These are phyloP conservation scores for Leishmania lainsoni DNA, from an alignment of 208 protist species.

Conservation along the genomic window DNA sequence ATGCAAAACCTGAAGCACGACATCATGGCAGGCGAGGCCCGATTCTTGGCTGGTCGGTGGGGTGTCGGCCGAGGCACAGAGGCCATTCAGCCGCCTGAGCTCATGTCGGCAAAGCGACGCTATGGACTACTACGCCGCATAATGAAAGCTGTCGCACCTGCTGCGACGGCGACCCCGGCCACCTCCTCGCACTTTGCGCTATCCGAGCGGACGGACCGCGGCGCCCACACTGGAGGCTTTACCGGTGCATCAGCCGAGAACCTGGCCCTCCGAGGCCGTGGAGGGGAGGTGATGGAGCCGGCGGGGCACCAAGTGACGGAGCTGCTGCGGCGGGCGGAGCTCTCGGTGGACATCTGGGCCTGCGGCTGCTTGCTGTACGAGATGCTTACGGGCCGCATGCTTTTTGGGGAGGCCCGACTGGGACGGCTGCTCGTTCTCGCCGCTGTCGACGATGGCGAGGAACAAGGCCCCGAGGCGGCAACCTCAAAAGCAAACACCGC, in stretches of 20 bases:
- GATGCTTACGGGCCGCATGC: constrained; percentile 77
- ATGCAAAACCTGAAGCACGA: constrained; percentile 45
- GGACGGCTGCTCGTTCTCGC: constrained; percentile 61
- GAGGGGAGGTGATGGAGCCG: constrained; percentile 11
- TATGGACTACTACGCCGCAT: constrained; percentile 51
- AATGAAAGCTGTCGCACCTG: constrained; percentile 12
- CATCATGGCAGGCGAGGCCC: constrained; percentile 47
- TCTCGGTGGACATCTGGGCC: constrained; percentile 82
- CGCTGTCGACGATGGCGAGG: constrained; percentile 5
- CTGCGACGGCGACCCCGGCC: background rate
- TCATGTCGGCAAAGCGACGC: constrained; percentile 54
- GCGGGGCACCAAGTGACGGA: constrained; percentile 30
- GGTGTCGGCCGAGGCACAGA: constrained; percentile 70
- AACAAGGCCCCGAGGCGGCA: background rate
- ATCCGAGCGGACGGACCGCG: constrained; percentile 16
- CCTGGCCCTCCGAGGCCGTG: constrained; percentile 9
- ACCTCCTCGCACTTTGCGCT: background rate
- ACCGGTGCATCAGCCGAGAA: background rate
- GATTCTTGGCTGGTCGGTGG: constrained; percentile 61
- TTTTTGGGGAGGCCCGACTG: constrained; percentile 74
- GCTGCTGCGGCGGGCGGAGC: constrained; percentile 46
- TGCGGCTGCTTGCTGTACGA: constrained; percentile 87
- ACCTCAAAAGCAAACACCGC: constrained; percentile 4
- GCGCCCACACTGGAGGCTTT: background rate
- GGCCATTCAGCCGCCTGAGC: constrained; percentile 82